Evolutionary conservation across 352 stramenopile genomes (phyloP), one percentile per base, ranked within the genome.

Genomic region (Pythium aristosporum): DNA sequence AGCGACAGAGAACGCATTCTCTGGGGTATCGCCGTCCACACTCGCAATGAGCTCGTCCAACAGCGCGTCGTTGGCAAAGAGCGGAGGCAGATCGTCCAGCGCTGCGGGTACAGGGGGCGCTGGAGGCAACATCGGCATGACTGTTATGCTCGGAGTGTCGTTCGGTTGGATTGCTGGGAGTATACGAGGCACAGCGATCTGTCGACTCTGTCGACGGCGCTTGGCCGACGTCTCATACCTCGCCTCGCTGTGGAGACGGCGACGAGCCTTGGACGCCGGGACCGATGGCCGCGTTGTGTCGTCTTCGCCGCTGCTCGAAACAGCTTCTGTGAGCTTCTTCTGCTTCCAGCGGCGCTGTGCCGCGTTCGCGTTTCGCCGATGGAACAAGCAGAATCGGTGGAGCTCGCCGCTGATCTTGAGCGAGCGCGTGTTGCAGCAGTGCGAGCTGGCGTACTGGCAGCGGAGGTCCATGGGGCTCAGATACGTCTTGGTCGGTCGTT

Each of bases 361-460:
- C 23, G 53, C 53, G 53, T 60, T 60, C 11, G 53, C 53, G 25
- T 16, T 51, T 28, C 37, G 39, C 6, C 36, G 53, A 25, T 60
- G 53, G 16, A 60, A 60, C 2, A 60, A 21, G 25, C 53, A 60
- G 21, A 60, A 49, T 3, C 53, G 39, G 23, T 60, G 53, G 39
- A 50, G 53, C 16, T 60, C 53, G 20, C 53, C 53, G 39, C 53
- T 49, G 37, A 60, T 60, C 53, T 60, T 60, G 36, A 60, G 53
- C 37, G 53, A 60, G 42, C 53, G 53, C 53, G 12, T 49, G 53
- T 60, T 60, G 21, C 39, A 39, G 53, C 53, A 60, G 39, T 60
- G 39, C 21, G 53, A 39, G 30, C 53, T 60, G 37, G 39, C 28
- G 54, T 61, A 61, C 54, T 61, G 54, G 54, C 54, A 61, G 30